A percentile compares a stretch with the other conserved stretches of the same genome.
Evolutionary conservation across 495 filamentous ascomycete species (phyloP).

Genomic region (Penicillium steckii): DNA sequence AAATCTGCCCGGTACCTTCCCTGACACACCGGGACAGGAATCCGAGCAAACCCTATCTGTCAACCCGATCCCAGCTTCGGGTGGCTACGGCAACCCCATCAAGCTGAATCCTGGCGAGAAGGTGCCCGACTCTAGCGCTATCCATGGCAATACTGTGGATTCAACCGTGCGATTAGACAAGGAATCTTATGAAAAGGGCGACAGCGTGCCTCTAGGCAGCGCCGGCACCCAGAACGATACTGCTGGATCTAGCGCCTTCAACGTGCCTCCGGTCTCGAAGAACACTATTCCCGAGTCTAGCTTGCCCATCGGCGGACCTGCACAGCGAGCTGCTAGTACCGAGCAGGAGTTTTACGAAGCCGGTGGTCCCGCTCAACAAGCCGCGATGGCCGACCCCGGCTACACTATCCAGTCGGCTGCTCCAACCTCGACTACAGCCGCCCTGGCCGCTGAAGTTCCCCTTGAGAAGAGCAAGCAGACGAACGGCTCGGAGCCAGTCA

Average conservation of each 20-base stretch:
- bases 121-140: constrained; percentile 61
- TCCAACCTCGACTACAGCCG: constrained; percentile 69
- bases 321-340: constrained; percentile 14
- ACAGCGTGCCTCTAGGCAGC: constrained; percentile 46
- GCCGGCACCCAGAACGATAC: constrained; percentile 18
- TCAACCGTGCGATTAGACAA: constrained; percentile 72
- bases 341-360: constrained; percentile 7
- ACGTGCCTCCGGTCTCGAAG: constrained; percentile 59
- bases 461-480: constrained; percentile 59
- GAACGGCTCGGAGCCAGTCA: constrained; percentile 38
- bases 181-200: constrained; percentile 75
- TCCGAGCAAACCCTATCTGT: constrained; percentile 57
- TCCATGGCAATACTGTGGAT: constrained; percentile 45
- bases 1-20: constrained; percentile 73
- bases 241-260: constrained; percentile 38
- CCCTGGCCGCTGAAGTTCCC: constrained; percentile 68
- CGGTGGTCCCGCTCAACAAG: constrained; percentile 29
- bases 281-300: constrained; percentile 85
- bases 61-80: constrained; percentile 69
- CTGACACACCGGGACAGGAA: constrained; percentile 68
- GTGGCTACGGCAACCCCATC: constrained; percentile 77
- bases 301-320: constrained; percentile 60
- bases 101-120: constrained; percentile 75
- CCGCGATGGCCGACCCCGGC: constrained; percentile 42
- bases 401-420: constrained; percentile 66